A percentile compares a stretch with the other conserved stretches of the same genome.
Evolutionary conservation across 2,329 filamentous ascomycete genomes (phyloP).

Genomic region (Thelonectria discophora): DNA sequence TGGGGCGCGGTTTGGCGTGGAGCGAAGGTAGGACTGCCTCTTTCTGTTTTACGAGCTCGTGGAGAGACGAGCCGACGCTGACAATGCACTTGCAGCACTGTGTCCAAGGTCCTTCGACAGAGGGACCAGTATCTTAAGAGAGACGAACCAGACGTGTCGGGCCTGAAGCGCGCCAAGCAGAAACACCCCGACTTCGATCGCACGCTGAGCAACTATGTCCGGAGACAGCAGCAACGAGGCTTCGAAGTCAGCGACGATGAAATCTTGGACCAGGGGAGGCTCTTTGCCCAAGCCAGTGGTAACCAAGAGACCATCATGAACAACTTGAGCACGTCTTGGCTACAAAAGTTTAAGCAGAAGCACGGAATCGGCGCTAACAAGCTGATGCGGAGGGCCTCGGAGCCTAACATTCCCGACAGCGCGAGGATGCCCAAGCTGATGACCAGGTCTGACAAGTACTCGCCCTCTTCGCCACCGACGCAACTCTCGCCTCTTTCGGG

Average conservation of each 20-base stretch:
- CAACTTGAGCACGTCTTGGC: constrained; percentile 78
- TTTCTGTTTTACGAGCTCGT: not conserved
- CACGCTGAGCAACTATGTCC: constrained; percentile 86
- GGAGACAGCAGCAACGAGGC: constrained; percentile 81
- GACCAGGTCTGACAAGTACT: constrained; percentile 56
- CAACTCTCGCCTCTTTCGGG: constrained; percentile 75
- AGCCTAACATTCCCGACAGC: constrained; percentile 76
- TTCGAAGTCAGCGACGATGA: constrained; percentile 78
- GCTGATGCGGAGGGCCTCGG: constrained; percentile 66
- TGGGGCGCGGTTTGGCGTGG: constrained; percentile 92
- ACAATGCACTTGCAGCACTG: constrained; percentile 70
- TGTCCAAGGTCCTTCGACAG: constrained; percentile 95
- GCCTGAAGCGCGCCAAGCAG: constrained; percentile 82
- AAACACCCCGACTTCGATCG: constrained; percentile 92
- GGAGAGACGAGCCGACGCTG: constrained; percentile 37
- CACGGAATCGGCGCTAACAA: constrained; percentile 66
- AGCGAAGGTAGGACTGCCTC: constrained; percentile 79
- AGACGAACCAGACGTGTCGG: constrained; percentile 72
- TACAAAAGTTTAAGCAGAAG: constrained; percentile 96
- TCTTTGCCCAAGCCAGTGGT: constrained; percentile 77
- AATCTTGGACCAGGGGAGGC: constrained; percentile 83
- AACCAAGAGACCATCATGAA: constrained; percentile 77
- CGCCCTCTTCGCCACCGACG: constrained; percentile 75
- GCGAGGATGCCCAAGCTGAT: constrained; percentile 63
- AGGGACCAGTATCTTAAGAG: constrained; percentile 93